Evolutionary conservation across 257 asterid genomes (phyloP).

Genomic region (Dorcoceras hygrometricum): DNA sequence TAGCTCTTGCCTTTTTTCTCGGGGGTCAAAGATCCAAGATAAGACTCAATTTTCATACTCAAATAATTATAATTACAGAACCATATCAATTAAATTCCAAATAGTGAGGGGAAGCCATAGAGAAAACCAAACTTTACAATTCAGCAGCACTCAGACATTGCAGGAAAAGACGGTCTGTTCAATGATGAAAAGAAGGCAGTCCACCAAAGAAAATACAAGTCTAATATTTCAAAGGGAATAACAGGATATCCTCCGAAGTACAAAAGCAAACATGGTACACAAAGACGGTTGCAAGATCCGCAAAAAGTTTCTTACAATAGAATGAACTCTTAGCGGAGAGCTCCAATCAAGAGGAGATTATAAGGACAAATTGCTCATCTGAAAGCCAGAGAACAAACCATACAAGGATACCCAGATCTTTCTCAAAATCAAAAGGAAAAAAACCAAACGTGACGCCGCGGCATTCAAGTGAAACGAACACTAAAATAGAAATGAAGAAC

Average conservation of each 20-base stretch:
- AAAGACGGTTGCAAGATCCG: constrained; percentile 12
- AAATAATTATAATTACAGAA: background rate
- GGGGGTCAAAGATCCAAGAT: background rate
- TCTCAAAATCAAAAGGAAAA: background rate
- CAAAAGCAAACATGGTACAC: constrained; percentile 18
- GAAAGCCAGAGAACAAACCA: background rate
- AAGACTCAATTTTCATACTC: background rate
- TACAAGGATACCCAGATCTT: constrained; percentile 11
- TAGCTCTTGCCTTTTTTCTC: background rate
- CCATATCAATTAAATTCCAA: constrained; percentile 8
- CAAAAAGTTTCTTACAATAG: background rate
- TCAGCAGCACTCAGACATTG: constrained; percentile 20
- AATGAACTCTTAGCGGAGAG: constrained; percentile 11
- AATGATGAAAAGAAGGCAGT: constrained; percentile 13
- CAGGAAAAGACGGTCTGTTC: constrained; percentile 19
- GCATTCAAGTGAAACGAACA: background rate
- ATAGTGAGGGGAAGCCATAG: background rate
- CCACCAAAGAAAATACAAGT: constrained; percentile 29
- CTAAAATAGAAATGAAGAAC: constrained; percentile 7
- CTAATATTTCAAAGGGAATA: constrained; percentile 26
- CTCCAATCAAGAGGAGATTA: background rate
- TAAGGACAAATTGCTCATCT: background rate
- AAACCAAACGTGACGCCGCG: background rate
- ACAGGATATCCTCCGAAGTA: constrained; percentile 24
- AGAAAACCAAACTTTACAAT: background rate